phyloP scores from a whole-genome alignment of 768 basidiomycete species.

The Solioccasus polychromus region DNA sequence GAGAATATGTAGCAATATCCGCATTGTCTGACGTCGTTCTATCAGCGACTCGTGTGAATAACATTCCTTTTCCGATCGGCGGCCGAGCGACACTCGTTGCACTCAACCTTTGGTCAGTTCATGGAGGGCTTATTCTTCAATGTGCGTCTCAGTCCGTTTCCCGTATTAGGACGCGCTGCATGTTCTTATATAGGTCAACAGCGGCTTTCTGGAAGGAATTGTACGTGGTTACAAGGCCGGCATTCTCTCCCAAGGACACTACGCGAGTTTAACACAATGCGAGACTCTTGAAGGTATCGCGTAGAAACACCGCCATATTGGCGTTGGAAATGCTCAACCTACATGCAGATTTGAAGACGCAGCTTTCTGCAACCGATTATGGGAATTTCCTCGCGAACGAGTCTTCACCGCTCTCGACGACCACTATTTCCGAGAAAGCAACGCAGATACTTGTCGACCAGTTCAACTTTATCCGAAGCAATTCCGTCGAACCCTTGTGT shows the following conservation, averaged over 20 bases:
- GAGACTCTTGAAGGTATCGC: conserved; percentile 88
- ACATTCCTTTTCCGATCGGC: conserved; percentile 10
- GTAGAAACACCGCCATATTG: neutral
- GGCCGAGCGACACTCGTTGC: neutral
- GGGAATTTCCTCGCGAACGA: conserved; percentile 98
- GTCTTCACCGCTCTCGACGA: conserved; percentile 87
- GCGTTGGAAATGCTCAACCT: conserved; percentile 2
- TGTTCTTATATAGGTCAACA: conserved; percentile 52
- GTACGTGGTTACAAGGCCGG: conserved; percentile 93
- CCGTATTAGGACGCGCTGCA: neutral
- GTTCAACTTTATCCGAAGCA: conserved; percentile 90
- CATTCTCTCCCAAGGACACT: conserved; percentile 84
- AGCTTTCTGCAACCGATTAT: conserved; percentile 95
- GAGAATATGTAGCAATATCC: too few species aligned
- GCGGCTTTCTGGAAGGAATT: conserved; percentile 78
- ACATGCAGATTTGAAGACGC: conserved; percentile 85
- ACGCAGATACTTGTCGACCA: conserved; percentile 95
- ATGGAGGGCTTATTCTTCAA: conserved; percentile 94
- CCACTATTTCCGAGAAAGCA: conserved; percentile 95
- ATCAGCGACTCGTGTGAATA: conserved; percentile 20
- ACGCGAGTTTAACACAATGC: conserved; percentile 93
- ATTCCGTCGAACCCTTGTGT: conserved; percentile 86
- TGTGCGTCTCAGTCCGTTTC: conserved; percentile 40
- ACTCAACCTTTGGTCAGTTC: conserved; percentile 8
- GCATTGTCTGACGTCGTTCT: too few species aligned